Conservation (phyloP, 2,329 filamentous ascomycete species). For the Penicillium freii region DNA sequence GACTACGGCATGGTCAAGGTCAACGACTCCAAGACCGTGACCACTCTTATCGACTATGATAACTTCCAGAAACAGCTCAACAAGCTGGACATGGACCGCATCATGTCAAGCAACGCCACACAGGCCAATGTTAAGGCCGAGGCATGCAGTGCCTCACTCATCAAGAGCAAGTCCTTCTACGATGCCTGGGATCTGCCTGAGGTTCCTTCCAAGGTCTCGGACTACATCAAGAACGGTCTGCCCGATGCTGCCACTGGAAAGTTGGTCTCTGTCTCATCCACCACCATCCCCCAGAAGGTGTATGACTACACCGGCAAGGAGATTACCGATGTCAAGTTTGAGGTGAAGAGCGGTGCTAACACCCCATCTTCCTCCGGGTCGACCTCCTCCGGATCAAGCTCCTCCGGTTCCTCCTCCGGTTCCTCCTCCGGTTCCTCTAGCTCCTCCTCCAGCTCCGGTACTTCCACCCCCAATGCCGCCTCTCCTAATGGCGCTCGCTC, state of each 20-base stretch:
- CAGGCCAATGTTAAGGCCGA: constrained; percentile 58
- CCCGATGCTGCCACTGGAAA: constrained; percentile 62
- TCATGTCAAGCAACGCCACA: constrained; percentile 63
- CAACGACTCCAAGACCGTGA: constrained; percentile 56
- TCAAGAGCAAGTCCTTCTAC: constrained; percentile 65
- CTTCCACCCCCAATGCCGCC: constrained; percentile 17
- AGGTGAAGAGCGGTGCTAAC: constrained; percentile 54
- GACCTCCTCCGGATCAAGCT: neutral
- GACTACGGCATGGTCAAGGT: constrained; percentile 60
- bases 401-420: constrained; percentile 4
- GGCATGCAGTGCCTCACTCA: constrained; percentile 64
- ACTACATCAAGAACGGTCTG: constrained; percentile 75
- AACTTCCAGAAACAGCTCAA: constrained; percentile 73
- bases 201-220: constrained; percentile 64
- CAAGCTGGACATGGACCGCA: constrained; percentile 67
- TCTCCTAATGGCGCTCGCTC: constrained; percentile 25
- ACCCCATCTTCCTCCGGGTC: constrained; percentile 38
- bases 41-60: constrained; percentile 65
- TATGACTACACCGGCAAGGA: constrained; percentile 55
- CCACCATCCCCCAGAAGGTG: constrained; percentile 57
- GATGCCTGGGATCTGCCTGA: constrained; percentile 75
- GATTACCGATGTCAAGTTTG: constrained; percentile 64
- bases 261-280: constrained; percentile 59
- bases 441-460: neutral
- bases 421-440: neutral